Evolutionary conservation across 805 yeast genomes (phyloP).

Genomic region (Hanseniaspora meyeri): DNA sequence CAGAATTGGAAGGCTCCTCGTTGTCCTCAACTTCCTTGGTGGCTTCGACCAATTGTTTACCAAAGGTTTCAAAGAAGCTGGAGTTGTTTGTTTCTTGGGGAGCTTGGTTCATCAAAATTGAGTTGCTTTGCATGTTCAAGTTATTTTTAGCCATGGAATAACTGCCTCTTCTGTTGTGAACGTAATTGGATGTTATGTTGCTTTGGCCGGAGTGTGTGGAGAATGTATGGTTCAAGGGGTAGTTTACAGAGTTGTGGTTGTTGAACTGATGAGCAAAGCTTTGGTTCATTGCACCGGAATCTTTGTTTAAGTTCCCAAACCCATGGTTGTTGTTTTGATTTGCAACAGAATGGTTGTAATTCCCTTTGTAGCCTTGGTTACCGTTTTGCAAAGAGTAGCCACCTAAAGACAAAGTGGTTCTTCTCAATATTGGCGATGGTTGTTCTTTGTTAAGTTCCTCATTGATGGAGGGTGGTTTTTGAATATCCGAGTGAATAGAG

Average conservation of each 20-base stretch:
- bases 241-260: slow-evolving; percentile 11
- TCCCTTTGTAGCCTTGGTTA: not conserved
- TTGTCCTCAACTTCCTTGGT: slow-evolving; percentile 24
- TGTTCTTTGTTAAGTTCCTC: slow-evolving; percentile 2
- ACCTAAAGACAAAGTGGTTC: slow-evolving; percentile 26
- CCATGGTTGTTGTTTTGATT: not conserved
- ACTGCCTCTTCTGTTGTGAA: slow-evolving; percentile 11
- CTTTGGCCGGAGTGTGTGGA: not conserved
- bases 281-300: not conserved
- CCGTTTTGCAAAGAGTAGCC: slow-evolving; percentile 14
- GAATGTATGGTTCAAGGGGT: slow-evolving; percentile 1
- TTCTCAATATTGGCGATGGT: slow-evolving; percentile 20
- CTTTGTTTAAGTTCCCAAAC: not conserved
- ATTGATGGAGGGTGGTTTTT: slow-evolving; percentile 4
- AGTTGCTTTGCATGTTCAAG: not conserved
- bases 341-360: not conserved
- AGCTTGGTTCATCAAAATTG: not conserved
- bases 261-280: not conserved
- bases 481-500: slow-evolving; percentile 20
- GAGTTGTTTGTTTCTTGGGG: slow-evolving; percentile 12
- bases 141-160: slow-evolving; percentile 1
- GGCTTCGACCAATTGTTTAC: slow-evolving; percentile 27
- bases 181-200: not conserved
- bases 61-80: slow-evolving; percentile 28
- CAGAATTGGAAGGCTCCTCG: not conserved